phyloP scores from a whole-genome alignment of 306 rosid species.

The Corylus americana region DNA sequence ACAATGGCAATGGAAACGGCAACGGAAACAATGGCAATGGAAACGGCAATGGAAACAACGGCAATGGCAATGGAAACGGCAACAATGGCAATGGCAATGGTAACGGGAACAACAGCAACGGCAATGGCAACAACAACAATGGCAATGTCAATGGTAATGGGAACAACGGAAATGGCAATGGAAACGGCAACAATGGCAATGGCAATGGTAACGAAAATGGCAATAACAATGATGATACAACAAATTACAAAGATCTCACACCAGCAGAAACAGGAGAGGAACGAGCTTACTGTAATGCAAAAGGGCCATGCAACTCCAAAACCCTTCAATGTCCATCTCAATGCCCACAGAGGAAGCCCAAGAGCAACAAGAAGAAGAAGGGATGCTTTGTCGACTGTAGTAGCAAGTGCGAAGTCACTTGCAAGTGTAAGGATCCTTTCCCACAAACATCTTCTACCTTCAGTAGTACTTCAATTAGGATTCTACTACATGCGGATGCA shows the following conservation, averaged over 20 bases:
- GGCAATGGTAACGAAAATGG: not conserved
- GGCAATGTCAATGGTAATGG: not conserved
- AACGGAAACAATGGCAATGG: not conserved
- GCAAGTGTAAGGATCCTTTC: constrained; percentile 60
- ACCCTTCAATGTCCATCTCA: constrained; percentile 57
- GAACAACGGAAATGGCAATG: not conserved
- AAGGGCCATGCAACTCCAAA: constrained; percentile 42
- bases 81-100: not conserved
- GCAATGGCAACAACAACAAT: not conserved
- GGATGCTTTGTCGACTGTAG: constrained; percentile 68
- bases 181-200: not conserved
- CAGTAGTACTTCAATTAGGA: no score
- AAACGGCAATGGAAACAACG: not conserved
- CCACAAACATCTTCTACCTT: not conserved
- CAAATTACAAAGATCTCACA: constrained; percentile 35
- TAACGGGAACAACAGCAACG: not conserved
- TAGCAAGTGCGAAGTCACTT: constrained; percentile 78
- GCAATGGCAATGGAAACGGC: not conserved
- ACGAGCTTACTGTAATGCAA: constrained; percentile 51
- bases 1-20: not conserved
- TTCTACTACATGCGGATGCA: no score
- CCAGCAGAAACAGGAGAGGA: constrained; percentile 45
- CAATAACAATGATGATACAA: constrained; percentile 16
- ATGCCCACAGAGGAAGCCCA: constrained; percentile 61
- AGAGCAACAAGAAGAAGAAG: constrained; percentile 67